Evolutionary conservation across 129 eudicot genomes (phyloP), one percentile per base, ranked within the genome.

Genomic region (Pittosporum tobira): DNA sequence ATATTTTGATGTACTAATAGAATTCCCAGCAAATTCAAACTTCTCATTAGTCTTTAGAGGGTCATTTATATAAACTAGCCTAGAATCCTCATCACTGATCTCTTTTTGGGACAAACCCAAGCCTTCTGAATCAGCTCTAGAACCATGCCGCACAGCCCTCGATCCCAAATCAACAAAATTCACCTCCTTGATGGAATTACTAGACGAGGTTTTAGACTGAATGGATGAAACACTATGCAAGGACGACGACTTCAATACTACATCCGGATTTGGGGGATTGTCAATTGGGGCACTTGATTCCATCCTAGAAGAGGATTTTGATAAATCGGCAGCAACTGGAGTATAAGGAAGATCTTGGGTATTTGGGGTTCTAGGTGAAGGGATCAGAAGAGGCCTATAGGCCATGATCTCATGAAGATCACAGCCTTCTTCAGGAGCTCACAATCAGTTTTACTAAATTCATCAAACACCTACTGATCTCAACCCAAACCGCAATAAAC

Each of bases 1-100:
- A 67, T 93, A 93, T 58, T 93, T 93, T 2, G 78, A 77, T 13
- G 99, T 93, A 40, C 82, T 82, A 56, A 87, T 81, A 0, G 96
- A 93, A 69, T 93, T 93, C 26, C 94, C 91, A 1, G 91, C 68
- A 53, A 93, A 84, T 51, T 93, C 91, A 69, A 84, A 87, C 72
- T 67, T 79, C 65, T 87, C 88, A 42, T 93, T 84, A 4, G 99
- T 81, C 75, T 55, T 87, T 10, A 49, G 63, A 1, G 99, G 79
- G 65, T 93, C 91, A 58, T 87, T 87, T 42, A 93, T 61, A 62
- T 84, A 77, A 4, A 87, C 75, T 34, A 78, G 57, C 67, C 99
- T 84, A 6, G 99, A 79, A 77, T 93, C 94, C 38, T 87, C 96
- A 24, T 87, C 96, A n/a, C 62, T 79, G 7, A 87, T 74, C 61